Evolutionary conservation across 208 protist species (phyloP).

Genomic region (Trypanosoma mega): DNA sequence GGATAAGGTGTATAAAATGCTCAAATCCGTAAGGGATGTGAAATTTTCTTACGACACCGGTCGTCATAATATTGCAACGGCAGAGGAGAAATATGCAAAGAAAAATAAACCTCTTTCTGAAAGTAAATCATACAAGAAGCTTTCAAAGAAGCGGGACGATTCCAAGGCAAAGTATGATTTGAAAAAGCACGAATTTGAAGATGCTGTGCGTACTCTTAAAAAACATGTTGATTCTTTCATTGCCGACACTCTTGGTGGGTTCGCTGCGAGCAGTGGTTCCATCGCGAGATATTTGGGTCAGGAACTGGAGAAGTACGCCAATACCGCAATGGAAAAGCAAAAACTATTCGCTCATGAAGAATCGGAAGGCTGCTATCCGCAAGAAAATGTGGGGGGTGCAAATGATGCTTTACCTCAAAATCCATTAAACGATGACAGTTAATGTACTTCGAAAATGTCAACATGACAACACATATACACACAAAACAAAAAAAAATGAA

Average conservation of each 20-base stretch:
- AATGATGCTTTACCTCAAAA: slow-evolving; percentile 15
- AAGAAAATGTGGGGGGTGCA: slow-evolving; percentile 30
- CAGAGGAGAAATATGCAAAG: slow-evolving; percentile 67
- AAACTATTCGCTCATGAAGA: neutral
- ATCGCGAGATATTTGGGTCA: slow-evolving; percentile 53
- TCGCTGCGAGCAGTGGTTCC: slow-evolving; percentile 39
- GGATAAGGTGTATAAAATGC: slow-evolving; percentile 40
- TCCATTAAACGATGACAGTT: neutral
- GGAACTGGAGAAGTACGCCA: slow-evolving; percentile 45
- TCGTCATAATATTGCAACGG: slow-evolving; percentile 48
- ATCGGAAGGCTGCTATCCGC: slow-evolving; percentile 27
- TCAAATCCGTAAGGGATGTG: slow-evolving; percentile 29
- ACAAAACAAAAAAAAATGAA: slow-evolving; percentile 10
- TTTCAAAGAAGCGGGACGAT: slow-evolving; percentile 43
- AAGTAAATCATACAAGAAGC: slow-evolving; percentile 52
- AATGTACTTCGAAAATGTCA: neutral
- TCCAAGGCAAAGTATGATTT: slow-evolving; percentile 33
- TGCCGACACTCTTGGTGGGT: slow-evolving; percentile 46
- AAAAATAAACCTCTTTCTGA: slow-evolving; percentile 58
- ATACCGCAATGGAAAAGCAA: slow-evolving; percentile 28
- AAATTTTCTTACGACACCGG: slow-evolving; percentile 57
- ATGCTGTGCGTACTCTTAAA: slow-evolving; percentile 35
- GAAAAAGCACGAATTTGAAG: slow-evolving; percentile 30
- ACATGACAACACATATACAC: slow-evolving; percentile 9
- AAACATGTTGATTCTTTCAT: slow-evolving; percentile 22